These are phyloP conservation scores for Rhodotorula kratochvilovae DNA, from an alignment of 768 basidiomycete species.

Conservation along the genomic window DNA sequence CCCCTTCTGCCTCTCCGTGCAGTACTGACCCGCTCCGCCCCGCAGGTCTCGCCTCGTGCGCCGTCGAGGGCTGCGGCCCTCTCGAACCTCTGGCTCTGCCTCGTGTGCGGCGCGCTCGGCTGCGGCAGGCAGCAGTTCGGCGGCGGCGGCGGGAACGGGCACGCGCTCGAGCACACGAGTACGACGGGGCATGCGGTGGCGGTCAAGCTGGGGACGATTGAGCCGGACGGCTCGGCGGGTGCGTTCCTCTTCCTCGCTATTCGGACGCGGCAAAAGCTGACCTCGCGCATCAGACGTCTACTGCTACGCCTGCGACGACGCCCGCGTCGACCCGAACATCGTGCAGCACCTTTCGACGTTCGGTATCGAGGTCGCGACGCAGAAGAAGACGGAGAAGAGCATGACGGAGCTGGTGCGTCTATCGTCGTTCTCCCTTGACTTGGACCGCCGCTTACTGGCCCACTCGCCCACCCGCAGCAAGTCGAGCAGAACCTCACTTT, in stretches of 20 bases:
- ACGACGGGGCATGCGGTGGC: conserved; percentile 70
- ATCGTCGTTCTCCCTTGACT: neutral
- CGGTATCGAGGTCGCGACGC: conserved; percentile 75
- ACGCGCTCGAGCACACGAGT: conserved; percentile 74
- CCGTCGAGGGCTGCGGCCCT: conserved; percentile 62
- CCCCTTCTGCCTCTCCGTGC: neutral
- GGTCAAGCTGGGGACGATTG: conserved; percentile 94
- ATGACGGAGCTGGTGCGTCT: conserved; percentile 82
- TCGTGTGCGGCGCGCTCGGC: conserved; percentile 81
- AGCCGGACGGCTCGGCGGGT: conserved; percentile 89
- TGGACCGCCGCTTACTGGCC: conserved; percentile 7
- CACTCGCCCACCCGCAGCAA: conserved; percentile 56
- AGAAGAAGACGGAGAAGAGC: conserved; percentile 89
- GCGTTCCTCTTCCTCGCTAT: conserved; percentile 38
- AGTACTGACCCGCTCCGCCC: too few relatives aligned
- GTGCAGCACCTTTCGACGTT: conserved; percentile 69
- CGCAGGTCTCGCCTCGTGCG: conserved; percentile 80
- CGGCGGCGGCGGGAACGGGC: conserved; percentile 68
- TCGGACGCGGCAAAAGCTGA: neutral
- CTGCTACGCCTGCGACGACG: conserved; percentile 86
- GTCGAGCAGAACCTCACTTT: conserved; percentile 93
- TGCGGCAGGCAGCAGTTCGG: conserved; percentile 77
- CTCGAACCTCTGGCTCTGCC: conserved; percentile 90
- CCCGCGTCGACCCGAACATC: conserved; percentile 70
- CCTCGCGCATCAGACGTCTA: conserved; percentile 65